Evolutionary conservation across 2,329 filamentous ascomycete genomes (phyloP), one percentile per base, ranked within the genome.

Genomic region (Penicillium sp.): DNA sequence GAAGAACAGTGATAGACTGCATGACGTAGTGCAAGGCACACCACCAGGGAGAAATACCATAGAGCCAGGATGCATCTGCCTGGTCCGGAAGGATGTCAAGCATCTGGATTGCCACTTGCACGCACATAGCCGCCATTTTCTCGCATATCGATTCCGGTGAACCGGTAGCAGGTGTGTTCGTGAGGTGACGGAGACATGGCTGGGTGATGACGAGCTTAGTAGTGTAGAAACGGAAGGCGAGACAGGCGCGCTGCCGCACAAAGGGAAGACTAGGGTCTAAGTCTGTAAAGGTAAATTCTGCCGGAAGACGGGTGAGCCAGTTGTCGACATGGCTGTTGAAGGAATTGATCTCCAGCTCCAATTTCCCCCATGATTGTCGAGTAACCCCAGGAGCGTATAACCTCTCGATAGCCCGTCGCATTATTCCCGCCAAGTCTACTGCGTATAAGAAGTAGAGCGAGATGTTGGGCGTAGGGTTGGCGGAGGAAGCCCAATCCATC

Each of bases 181-280:
- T 62, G 14, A 67, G 51, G 13, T 65, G 66, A 44, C 67, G 70
- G 11, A 73, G 64, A 46, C 69, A 74, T 23, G 71, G 72, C 35
- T 72, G 70, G 35, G 69, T 60, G 22, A 73, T 67, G 10, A 71
- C 61, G 39, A 71, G 63, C 42, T 68, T 70, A n/a, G 66, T 65
- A 42, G 69, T 70, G 46, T 71, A 71, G 53, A 68, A 74, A 42
- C 60, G 59, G 50, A 74, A 69, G 4, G 63, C 70, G 8, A 74
- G 58, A 46, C 58, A 57, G 24, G 65, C 48, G 20, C 69, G 62
- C 40, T 66, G 61, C 38, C 65, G 61, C 22, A 64, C 57, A 29
- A 64, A 68, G 4, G 47, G 55, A 1, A 54, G 53, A 8, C 55
- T 46, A 32, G 54, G 55, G 38, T 65, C 59, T 6, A 61, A 52